Conservation (phyloP, 2,329 filamentous ascomycete species). For the Aspergillus unguis region DNA sequence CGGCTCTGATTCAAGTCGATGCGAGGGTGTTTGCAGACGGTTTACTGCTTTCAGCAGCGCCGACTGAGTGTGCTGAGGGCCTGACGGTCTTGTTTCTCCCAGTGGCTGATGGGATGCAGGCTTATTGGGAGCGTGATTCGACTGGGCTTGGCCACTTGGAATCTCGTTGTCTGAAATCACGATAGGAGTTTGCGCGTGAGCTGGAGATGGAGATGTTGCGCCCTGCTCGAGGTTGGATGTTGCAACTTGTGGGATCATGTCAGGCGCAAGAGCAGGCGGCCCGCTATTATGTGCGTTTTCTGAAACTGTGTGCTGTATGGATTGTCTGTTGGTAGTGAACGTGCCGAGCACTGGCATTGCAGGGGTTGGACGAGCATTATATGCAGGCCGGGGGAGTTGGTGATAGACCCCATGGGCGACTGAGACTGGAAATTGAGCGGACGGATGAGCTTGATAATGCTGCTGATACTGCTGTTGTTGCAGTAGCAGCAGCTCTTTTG, state of each 20-base stretch:
- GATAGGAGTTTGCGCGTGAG: not conserved
- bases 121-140: not conserved
- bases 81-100: not conserved
- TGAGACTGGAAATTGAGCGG: not conserved
- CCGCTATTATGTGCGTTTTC: not conserved
- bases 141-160: not conserved
- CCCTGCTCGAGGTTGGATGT: not conserved
- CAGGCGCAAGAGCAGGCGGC: slow-evolving; percentile 19
- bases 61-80: no score
- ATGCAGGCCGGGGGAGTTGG: not conserved
- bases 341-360: not conserved
- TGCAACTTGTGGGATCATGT: slow-evolving; percentile 16
- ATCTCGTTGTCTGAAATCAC: not conserved
- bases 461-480: not conserved
- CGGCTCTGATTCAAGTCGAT: not conserved
- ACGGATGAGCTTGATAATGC: not conserved
- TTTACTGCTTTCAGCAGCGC: not conserved
- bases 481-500: no score
- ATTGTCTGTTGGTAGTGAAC: not conserved
- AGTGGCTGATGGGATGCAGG: not conserved
- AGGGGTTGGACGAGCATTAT: not conserved
- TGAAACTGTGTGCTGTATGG: not conserved
- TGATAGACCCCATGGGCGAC: not conserved
- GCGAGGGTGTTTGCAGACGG: not conserved
- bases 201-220: not conserved